A percentile compares a stretch with the other conserved stretches of the same genome.
Conservation (phyloP, 495 filamentous ascomycete species). For the Talaromyces trachyspermus region DNA sequence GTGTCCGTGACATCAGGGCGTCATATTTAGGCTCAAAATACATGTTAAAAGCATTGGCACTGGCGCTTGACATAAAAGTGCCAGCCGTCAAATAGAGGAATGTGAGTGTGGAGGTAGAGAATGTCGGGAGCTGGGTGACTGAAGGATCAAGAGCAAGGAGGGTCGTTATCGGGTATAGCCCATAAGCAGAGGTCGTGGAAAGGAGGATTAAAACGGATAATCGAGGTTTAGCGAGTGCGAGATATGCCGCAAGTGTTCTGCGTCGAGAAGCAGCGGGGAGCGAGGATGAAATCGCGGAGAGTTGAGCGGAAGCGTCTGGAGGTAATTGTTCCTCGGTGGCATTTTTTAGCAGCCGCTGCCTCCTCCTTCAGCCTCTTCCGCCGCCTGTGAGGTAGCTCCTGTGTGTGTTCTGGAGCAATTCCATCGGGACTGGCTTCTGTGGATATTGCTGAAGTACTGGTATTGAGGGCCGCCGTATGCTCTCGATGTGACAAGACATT, state of each 20-base stretch:
- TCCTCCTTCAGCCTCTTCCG: constrained; percentile 44
- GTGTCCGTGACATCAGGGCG: constrained; percentile 84
- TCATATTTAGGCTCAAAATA: constrained; percentile 86
- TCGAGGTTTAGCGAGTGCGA: constrained; percentile 90
- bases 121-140: constrained; percentile 67
- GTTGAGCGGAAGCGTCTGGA: constrained; percentile 73
- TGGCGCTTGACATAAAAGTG: constrained; percentile 76
- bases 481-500: constrained; percentile 18
- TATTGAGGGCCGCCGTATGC: constrained; percentile 8
- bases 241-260: constrained; percentile 71
- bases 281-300: constrained; percentile 65
- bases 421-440: constrained; percentile 6
- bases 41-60: constrained; percentile 96
- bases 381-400: constrained; percentile 42
- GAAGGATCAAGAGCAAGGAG: constrained; percentile 47
- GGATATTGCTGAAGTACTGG: constrained; percentile 8
- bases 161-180: constrained; percentile 74
- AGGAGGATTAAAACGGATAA: constrained; percentile 87
- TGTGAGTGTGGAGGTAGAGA: constrained; percentile 81
- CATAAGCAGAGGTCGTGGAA: constrained; percentile 85
- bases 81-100: constrained; percentile 87
- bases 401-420: constrained; percentile 15
- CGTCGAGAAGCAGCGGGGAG: constrained; percentile 62
- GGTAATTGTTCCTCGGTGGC: constrained; percentile 45
- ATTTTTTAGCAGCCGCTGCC: constrained; percentile 13